Percentiles rank a stretch among this genome's conserved stretches.
Conservation (phyloP, 495 filamentous ascomycete species). For the Evernia prunastri region DNA sequence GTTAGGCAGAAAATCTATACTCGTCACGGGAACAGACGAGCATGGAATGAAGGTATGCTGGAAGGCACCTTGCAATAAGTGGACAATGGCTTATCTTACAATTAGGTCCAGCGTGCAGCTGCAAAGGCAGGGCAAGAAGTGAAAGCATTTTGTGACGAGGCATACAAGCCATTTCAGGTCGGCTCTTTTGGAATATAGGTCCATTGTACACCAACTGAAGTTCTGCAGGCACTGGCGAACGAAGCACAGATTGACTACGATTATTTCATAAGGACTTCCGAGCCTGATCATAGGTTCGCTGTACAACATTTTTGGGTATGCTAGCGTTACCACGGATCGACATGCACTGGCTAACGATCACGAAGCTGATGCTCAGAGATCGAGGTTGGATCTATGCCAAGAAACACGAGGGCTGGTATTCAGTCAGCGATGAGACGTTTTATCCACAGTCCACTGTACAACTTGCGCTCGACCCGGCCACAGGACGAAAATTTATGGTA, state of each 20-base stretch:
- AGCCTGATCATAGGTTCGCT: conserved; percentile 69
- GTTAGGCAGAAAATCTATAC: conserved; percentile 59
- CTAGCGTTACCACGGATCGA: not conserved
- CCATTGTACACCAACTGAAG: not conserved
- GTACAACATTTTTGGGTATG: conserved; percentile 77
- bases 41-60: conserved; percentile 73
- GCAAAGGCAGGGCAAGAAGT: conserved; percentile 54
- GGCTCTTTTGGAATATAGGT: not conserved
- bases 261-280: conserved; percentile 87
- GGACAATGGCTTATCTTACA: not conserved
- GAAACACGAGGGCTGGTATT: conserved; percentile 95
- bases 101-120: conserved; percentile 77
- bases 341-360: not conserved
- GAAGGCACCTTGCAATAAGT: not conserved
- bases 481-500: conserved; percentile 67
- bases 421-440: conserved; percentile 91
- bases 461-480: conserved; percentile 66
- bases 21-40: conserved; percentile 94
- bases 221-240: conserved; percentile 50
- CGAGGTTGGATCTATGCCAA: conserved; percentile 74
- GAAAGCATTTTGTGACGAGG: conserved; percentile 55
- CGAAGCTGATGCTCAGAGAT: conserved; percentile 54
- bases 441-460: conserved; percentile 73
- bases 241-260: conserved; percentile 64
- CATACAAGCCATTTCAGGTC: conserved; percentile 44